phyloP scores from a whole-genome alignment of 2,329 filamentous ascomycete species.

The Aspergillus niger region DNA sequence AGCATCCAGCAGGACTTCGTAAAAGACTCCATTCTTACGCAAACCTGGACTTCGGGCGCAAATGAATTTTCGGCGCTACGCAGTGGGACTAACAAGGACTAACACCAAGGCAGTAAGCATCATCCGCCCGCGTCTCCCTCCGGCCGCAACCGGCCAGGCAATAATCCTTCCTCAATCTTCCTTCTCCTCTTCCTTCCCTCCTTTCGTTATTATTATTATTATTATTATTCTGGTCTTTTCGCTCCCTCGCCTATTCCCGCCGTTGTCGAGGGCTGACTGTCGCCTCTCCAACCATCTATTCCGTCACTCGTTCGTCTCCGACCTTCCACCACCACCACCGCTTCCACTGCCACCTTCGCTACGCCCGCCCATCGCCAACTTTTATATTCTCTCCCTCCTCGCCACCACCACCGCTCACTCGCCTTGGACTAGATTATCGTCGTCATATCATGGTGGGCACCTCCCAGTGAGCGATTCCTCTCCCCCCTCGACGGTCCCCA shows the following conservation, averaged over 20 bases:
- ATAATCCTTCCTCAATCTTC: neutral
- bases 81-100: neutral
- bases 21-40: neutral
- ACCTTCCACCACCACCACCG: neutral
- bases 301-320: conserved; percentile 9
- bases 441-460: conserved; percentile 20
- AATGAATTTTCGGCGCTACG: neutral
- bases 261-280: neutral
- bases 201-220: neutral
- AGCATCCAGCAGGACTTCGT: too few relatives aligned
- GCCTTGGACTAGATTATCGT: neutral
- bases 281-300: neutral
- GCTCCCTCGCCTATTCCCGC: neutral
- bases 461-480: conserved; percentile 11
- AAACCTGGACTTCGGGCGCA: neutral
- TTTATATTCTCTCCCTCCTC: neutral
- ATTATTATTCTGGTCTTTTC: neutral
- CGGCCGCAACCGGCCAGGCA: conserved; percentile 15
- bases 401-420: neutral
- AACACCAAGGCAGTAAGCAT: neutral
- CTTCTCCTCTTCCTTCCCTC: conserved; percentile 11
- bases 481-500: conserved; percentile 19
- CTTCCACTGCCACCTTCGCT: neutral
- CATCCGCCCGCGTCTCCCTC: neutral
- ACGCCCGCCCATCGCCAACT: neutral